Conservation (phyloP, 2,329 filamentous ascomycete species). For the Neophaeococcomyces mojaviensis region DNA sequence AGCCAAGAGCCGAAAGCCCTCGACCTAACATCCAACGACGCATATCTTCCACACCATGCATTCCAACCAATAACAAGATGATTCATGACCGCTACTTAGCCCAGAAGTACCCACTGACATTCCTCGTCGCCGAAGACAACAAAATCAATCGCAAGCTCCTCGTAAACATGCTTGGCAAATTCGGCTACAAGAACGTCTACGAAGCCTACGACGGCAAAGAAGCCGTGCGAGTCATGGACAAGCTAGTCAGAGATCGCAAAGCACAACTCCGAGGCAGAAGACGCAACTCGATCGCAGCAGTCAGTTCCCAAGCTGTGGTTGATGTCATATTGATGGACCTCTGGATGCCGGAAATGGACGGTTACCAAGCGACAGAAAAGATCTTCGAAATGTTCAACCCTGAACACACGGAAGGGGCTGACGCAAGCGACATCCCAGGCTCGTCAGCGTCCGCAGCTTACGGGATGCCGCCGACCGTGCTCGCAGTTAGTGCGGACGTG, state of each 20-base stretch:
- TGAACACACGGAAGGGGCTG: conserved; percentile 15
- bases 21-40: not conserved
- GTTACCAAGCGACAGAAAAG: conserved; percentile 58
- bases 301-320: conserved; percentile 31
- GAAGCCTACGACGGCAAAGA: conserved; percentile 63
- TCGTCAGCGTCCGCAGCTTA: conserved; percentile 24
- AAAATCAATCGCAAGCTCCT: conserved; percentile 62
- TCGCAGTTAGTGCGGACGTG: conserved; percentile 61
- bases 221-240: conserved; percentile 55
- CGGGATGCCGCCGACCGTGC: conserved; percentile 38
- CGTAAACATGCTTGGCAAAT: conserved; percentile 57
- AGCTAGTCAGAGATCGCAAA: conserved; percentile 27
- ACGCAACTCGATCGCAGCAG: conserved; percentile 1
- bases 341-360: conserved; percentile 70
- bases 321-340: conserved; percentile 66
- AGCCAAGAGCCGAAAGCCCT: not conserved
- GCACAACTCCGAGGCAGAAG: conserved; percentile 2
- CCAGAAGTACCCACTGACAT: conserved; percentile 54
- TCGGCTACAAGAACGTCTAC: conserved; percentile 57
- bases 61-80: not conserved
- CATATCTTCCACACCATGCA: not conserved
- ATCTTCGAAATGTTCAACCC: conserved; percentile 51
- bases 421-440: conserved; percentile 5
- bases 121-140: conserved; percentile 67
- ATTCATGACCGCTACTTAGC: conserved; percentile 50